Conservation (phyloP, 768 basidiomycete genomes). For the Boletus huronensis region DNA sequence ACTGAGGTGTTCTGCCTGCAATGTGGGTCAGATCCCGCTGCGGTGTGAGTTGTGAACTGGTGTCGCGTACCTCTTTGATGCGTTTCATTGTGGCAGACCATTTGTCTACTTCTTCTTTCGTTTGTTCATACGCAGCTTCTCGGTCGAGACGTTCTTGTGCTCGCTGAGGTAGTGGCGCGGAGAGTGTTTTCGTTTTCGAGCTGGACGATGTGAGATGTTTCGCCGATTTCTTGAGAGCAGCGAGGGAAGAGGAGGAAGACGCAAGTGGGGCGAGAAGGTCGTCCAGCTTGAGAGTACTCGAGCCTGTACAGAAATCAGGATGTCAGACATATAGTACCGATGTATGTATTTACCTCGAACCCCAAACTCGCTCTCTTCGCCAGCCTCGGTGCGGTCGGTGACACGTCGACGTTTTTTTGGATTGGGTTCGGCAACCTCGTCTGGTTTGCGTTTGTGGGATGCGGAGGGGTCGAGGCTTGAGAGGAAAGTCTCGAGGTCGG, state of each 20-base stretch:
- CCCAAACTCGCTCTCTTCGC: slow-evolving; percentile 79
- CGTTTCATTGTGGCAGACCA: slow-evolving; percentile 91
- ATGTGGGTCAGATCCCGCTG: slow-evolving; percentile 6
- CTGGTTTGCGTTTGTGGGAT: slow-evolving; percentile 55
- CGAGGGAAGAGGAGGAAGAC: slow-evolving; percentile 54
- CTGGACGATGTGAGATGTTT: slow-evolving; percentile 58
- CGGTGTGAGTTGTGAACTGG: background rate
- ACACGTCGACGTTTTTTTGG: slow-evolving; percentile 55
- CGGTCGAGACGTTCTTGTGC: slow-evolving; percentile 88
- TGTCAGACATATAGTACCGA: background rate
- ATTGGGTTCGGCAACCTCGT: slow-evolving; percentile 21
- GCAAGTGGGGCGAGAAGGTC: slow-evolving; percentile 76
- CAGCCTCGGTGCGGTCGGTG: slow-evolving; percentile 72
- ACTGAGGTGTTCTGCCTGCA: slow-evolving; percentile 78
- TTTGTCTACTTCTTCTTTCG: slow-evolving; percentile 88
- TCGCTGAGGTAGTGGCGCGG: slow-evolving; percentile 83
- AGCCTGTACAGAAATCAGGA: slow-evolving; percentile 16
- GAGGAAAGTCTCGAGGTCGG: slow-evolving; percentile 70
- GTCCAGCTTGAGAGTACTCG: slow-evolving; percentile 56
- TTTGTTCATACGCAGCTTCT: slow-evolving; percentile 92
- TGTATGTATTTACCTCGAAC: slow-evolving; percentile 41
- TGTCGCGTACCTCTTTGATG: slow-evolving; percentile 69
- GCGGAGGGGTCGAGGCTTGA: slow-evolving; percentile 54
- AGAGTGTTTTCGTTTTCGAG: slow-evolving; percentile 55
- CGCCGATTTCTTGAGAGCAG: slow-evolving; percentile 65